These are phyloP conservation scores for Tetrahymena elliotti DNA, from an alignment of 73 alveolate genomes.

Conservation along the genomic window DNA sequence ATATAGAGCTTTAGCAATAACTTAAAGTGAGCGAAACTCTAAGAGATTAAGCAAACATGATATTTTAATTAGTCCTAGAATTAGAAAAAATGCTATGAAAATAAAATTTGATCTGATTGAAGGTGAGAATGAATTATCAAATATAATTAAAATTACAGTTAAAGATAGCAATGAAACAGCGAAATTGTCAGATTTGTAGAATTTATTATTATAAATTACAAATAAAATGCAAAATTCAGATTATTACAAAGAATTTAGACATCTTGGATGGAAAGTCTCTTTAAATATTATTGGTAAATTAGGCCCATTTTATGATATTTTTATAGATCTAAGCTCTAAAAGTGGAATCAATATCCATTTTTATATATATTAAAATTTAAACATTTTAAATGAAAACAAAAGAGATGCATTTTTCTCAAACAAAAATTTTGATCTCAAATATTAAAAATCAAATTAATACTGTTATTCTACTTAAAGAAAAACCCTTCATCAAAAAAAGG, in stretches of 20 bases:
- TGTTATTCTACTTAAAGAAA: background rate
- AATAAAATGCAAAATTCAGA: background rate
- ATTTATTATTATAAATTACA: background rate
- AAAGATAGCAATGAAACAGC: background rate
- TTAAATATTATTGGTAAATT: background rate
- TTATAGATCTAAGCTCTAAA: background rate
- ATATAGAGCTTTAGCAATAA: background rate
- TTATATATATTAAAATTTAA: background rate
- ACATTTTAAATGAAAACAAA: background rate
- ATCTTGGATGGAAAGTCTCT: background rate
- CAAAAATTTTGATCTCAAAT: background rate
- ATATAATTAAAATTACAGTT: background rate
- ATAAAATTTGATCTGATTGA: background rate
- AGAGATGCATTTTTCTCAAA: background rate
- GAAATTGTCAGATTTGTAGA: background rate
- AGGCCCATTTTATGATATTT: background rate
- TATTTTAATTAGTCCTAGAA: background rate
- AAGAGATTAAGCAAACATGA: background rate
- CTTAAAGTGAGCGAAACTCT: background rate
- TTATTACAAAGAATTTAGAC: background rate
- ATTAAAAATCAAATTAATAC: background rate
- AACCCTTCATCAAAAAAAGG: background rate
- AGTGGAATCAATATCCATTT: background rate
- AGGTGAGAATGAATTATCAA: background rate
- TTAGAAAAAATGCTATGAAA: background rate